Conservation (phyloP, 208 protist genomes). For the Leishmania aethiopica region DNA sequence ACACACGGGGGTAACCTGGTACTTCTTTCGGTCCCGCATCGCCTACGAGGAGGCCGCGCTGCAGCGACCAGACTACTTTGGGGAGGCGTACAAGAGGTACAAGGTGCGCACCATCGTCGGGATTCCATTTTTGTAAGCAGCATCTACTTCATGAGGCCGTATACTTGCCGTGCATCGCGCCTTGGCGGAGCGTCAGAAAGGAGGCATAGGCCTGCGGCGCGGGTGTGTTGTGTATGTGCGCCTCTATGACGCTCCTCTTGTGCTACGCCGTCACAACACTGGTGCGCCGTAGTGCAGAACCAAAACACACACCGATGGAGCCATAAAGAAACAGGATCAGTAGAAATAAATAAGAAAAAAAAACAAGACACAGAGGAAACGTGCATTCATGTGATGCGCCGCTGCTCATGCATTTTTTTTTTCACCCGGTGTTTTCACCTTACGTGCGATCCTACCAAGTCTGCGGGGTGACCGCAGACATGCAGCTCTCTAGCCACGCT, state of each 20-base stretch:
- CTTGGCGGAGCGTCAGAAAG: background rate
- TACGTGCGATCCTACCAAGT: background rate
- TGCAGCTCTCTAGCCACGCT: background rate
- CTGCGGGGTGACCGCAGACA: background rate
- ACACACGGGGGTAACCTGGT: conserved; percentile 85
- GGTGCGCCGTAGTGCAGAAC: too few species aligned
- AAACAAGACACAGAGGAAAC: background rate
- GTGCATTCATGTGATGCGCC: background rate
- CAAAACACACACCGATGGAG: too few species aligned
- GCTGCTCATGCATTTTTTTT: background rate
- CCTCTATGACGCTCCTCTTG: background rate
- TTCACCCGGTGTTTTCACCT: background rate
- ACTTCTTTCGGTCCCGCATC: conserved; percentile 93
- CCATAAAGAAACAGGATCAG: too few species aligned
- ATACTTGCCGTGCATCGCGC: background rate
- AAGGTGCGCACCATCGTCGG: conserved; percentile 60
- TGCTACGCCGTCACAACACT: background rate
- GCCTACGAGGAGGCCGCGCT: conserved; percentile 88
- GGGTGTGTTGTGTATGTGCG: background rate
- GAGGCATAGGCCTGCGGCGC: background rate
- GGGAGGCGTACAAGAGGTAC: conserved; percentile 87
- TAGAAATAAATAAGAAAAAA: too few species aligned
- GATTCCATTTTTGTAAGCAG: conserved; percentile 82
- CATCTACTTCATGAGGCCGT: background rate
- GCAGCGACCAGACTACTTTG: conserved; percentile 85